Percentiles rank a stretch among this genome's conserved stretches.
phyloP scores from a whole-genome alignment of 441 rosid genomes.

The Lepidium campestre region DNA sequence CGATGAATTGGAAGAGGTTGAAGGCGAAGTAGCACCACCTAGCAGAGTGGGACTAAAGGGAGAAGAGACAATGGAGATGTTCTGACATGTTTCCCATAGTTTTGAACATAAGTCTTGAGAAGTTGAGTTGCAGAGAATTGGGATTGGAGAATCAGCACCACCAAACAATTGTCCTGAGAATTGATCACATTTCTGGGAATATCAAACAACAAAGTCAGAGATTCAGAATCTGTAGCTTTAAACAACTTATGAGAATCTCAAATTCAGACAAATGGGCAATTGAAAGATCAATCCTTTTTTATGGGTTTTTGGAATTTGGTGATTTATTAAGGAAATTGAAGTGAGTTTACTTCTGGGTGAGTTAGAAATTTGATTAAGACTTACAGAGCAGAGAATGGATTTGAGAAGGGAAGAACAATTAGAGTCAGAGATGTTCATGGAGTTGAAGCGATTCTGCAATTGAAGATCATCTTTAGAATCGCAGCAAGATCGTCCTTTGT shows the following conservation, averaged over 20 bases:
- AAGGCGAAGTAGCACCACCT: conserved; percentile 11
- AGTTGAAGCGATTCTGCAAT: conserved; percentile 33
- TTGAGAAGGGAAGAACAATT: conserved; percentile 32
- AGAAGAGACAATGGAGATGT: conserved; percentile 38
- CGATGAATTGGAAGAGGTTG: conserved; percentile 27
- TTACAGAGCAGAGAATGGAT: conserved; percentile 38
- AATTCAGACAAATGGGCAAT: background rate
- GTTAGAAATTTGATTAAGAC: background rate
- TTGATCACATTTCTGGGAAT: conserved; percentile 39
- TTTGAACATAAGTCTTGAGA: conserved; percentile 32
- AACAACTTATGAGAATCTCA: background rate
- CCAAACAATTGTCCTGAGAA: conserved; percentile 36
- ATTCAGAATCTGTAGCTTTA: background rate
- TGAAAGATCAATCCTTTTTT: background rate
- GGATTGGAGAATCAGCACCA: conserved; percentile 25
- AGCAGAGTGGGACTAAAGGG: conserved; percentile 31
- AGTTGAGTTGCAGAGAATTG: conserved; percentile 42
- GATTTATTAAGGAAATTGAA: background rate
- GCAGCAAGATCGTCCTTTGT: conserved; percentile 33
- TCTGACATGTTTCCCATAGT: conserved; percentile 44
- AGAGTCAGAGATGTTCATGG: conserved; percentile 33
- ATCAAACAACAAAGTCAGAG: background rate
- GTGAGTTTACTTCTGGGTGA: background rate
- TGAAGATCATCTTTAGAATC: conserved; percentile 31
- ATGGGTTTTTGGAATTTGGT: background rate